phyloP scores from a whole-genome alignment of 2,329 filamentous ascomycete species.

The Fusarium hainanense region DNA sequence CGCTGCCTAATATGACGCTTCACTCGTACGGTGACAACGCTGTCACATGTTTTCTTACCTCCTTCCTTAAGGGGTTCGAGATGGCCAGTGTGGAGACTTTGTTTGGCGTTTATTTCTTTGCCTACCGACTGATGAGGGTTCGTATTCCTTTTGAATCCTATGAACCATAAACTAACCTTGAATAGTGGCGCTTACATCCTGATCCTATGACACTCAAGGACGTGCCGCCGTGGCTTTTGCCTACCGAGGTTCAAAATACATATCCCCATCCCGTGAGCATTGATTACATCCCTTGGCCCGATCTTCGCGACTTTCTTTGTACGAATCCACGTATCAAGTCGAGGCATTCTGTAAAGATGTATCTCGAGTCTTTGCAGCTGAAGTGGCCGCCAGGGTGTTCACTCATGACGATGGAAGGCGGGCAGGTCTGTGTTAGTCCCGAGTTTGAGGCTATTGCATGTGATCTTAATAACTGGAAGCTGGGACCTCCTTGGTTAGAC shows the following conservation, averaged over 20 bases:
- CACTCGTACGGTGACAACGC: conserved; percentile 40
- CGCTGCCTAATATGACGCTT: conserved; percentile 39
- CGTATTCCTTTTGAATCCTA: not conserved
- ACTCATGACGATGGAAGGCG: conserved; percentile 23
- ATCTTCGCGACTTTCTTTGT: conserved; percentile 40
- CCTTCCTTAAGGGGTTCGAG: conserved; percentile 41
- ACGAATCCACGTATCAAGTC: conserved; percentile 33
- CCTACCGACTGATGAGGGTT: conserved; percentile 42
- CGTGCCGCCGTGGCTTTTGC: conserved; percentile 37
- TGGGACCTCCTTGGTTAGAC: conserved; percentile 40
- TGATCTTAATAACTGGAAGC: conserved; percentile 41
- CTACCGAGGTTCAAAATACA: conserved; percentile 40
- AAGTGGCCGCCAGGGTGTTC: conserved; percentile 36
- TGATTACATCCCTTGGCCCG: conserved; percentile 44
- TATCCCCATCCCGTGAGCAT: conserved; percentile 41
- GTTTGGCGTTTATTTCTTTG: conserved; percentile 42
- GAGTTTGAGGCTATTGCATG: conserved; percentile 40
- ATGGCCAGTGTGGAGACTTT: conserved; percentile 41
- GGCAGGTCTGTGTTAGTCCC: conserved; percentile 35
- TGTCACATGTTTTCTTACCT: conserved; percentile 36
- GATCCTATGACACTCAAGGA: conserved; percentile 37
- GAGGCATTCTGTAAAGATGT: conserved; percentile 40
- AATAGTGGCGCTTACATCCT: conserved; percentile 42
- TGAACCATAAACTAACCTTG: not conserved
- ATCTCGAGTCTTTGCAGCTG: conserved; percentile 37